These are phyloP conservation scores for Candolleomyces efflorescens DNA, from an alignment of 768 basidiomycete species.

Conservation along the genomic window DNA sequence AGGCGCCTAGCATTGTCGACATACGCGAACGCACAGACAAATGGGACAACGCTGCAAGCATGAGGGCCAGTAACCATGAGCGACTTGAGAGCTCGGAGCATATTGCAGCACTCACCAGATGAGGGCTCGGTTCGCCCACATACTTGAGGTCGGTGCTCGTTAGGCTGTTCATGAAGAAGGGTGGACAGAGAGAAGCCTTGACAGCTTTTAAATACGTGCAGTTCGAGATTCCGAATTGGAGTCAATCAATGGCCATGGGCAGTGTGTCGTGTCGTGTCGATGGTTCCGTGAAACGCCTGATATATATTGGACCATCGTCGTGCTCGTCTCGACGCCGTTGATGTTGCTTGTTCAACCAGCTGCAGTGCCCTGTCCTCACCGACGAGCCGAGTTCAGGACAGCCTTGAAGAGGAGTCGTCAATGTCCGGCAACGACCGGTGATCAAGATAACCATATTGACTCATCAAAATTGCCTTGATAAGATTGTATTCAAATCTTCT, in stretches of 20 bases:
- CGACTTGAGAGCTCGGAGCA: no score
- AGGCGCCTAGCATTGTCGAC: neutral
- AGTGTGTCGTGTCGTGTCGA: no score
- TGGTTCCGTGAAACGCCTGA: no score
- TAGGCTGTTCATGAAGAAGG: neutral
- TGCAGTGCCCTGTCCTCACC: neutral
- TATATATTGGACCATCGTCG: neutral
- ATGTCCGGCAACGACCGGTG: neutral
- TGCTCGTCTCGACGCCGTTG: neutral
- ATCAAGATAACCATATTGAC: conserved; percentile 5
- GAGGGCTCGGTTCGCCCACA: neutral
- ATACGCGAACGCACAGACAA: neutral
- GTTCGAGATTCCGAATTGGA: no score
- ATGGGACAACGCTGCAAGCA: neutral
- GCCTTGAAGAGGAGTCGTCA: neutral
- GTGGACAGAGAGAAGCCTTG: neutral
- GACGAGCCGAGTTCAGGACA: neutral
- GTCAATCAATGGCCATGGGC: no score
- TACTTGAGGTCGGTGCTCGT: conserved; percentile 1
- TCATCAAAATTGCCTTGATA: neutral
- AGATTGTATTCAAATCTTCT: neutral
- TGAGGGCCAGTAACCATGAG: neutral
- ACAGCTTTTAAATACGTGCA: neutral
- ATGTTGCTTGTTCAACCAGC: neutral
- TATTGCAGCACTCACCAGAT: neutral